Base-by-base conservation (phyloP, 306 rosid species). In the Arachis stenosperma region DNA sequence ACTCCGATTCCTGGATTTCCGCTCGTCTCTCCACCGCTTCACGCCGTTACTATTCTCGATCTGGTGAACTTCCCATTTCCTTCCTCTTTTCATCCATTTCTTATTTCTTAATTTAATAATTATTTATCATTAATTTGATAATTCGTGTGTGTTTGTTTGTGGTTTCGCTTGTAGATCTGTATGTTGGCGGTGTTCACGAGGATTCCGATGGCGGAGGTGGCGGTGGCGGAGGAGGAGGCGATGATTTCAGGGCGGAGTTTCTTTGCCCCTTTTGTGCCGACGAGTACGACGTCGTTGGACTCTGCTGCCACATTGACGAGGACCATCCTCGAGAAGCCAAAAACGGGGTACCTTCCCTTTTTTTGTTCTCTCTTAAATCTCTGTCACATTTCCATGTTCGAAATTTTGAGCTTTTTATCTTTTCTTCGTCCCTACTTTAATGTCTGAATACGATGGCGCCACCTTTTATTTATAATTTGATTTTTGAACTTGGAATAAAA, bases 241-340 rank as follows among this genome's bases (percentile, higher is more conserved):
- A 88, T 65, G 93, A 88, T 70, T 78, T 84, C 58, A 78, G 84
- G 61, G 79, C 88, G 53, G 96, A 90, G 78, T 90, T 73, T 67
- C 81, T 88, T 10, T 90, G 97, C 69, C 97, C 97, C 55, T 88
- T 86, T 64, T 90, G 97, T 27, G 86, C 90, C 4, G 93, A 88
- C 69, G 90, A 88, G 77, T 90, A 86, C 67, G 97, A 90, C 27
- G 81, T 90, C 48, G 90, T 90, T 78, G 92, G 91, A 44, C 97
- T 90, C 73, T 90, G 97, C 60, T 88, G 93, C 64, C 97, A 90
- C 86, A 86, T 90, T 85, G 93, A 90, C 30, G 93, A 85, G 81
- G 89, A 90, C 14, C 97, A 90, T 74, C 90, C 90, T 11, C 55
- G 85, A 39, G 89, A 90, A 77, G 91, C 89, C 12, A 86, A 74